These are phyloP conservation scores for Globisporangium camurandrum DNA, from an alignment of 352 stramenopile genomes.

Conservation along the genomic window DNA sequence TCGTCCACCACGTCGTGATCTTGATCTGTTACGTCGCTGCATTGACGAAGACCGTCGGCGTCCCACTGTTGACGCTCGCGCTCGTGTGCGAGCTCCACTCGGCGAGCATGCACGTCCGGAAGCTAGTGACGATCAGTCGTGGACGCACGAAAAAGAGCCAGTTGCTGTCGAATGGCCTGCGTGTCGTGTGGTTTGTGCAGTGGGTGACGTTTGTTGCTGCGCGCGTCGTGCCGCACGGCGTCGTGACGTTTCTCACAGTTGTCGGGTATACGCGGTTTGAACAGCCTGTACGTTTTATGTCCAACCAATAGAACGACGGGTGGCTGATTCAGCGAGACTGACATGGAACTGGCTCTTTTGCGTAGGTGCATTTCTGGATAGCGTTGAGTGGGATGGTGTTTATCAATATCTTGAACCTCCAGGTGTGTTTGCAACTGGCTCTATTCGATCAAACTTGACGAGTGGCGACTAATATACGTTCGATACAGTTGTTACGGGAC, in stretches of 20 bases:
- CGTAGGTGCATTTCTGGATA: conserved; percentile 53
- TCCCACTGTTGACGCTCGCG: conserved; percentile 63
- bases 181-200: conserved; percentile 49
- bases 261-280: conserved; percentile 29
- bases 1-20: conserved; percentile 70
- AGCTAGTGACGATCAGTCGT: conserved; percentile 63
- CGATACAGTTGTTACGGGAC: conserved; percentile 41
- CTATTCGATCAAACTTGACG: background rate
- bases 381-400: conserved; percentile 72
- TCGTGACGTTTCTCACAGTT: conserved; percentile 41
- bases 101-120: conserved; percentile 66
- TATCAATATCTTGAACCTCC: conserved; percentile 58
- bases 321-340: background rate
- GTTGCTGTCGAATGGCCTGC: conserved; percentile 20
- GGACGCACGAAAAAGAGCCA: conserved; percentile 24
- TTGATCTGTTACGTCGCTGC: conserved; percentile 77
- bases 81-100: conserved; percentile 77
- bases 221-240: conserved; percentile 34
- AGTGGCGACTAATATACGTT: conserved; percentile 1
- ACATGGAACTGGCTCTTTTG: background rate
- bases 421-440: conserved; percentile 14
- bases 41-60: conserved; percentile 60
- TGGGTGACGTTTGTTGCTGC: conserved; percentile 44
- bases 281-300: conserved; percentile 23
- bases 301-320: background rate